Base-by-base conservation (phyloP, 352 stramenopile species). In the Phytophthora cactorum region DNA sequence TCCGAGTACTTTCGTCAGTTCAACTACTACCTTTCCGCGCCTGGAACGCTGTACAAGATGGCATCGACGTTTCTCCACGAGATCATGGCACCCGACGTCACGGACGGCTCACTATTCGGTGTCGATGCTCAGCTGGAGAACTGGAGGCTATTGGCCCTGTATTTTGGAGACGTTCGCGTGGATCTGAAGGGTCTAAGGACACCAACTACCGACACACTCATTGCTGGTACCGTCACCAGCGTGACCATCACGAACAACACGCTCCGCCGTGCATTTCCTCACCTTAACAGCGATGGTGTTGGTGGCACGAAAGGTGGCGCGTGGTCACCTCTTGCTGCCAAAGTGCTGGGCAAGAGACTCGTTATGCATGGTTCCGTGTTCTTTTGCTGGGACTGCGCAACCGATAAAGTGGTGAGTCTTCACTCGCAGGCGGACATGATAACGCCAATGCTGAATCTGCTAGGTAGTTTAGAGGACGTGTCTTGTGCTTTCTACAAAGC, bases 1-100 rank as follows among this genome's bases (percentile, higher is more conserved):
- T 51, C 27, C 5, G 44, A 62, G 10, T 68, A 68, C n/a, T 62
- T 68, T 14, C 44, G 44, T 15, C 44, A 58, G 2, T 63, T 68
- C 28, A 47, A 57, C 7, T n/a, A 47, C 34, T 62, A 52, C 45
- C 5, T 62, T 31, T 63, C 44, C 2, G 47, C 44, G 15, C 60
- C 60, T 4, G 11, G 4, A 36, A 52, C 12, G 17, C 8, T 52
- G n/a, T 7, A 22, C 9, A 12, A 29, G 1, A 46, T 34, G 0
- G 44, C 44, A 8, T 43, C 22, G 15, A n/a, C 44, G 0, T 68
- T 63, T 25, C 44, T 68, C 4, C 41, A 12, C 27, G 34, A 39
- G 34, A 39, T 12, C 34, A 39, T 39, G 6, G 34, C 34, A 9
- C 12, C 9, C 8, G 34, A 39, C 34, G 34, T 39, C 34, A 12